Conservation (phyloP, 192 early-diverging fungal species). For the Irineochytrium annulatum region DNA sequence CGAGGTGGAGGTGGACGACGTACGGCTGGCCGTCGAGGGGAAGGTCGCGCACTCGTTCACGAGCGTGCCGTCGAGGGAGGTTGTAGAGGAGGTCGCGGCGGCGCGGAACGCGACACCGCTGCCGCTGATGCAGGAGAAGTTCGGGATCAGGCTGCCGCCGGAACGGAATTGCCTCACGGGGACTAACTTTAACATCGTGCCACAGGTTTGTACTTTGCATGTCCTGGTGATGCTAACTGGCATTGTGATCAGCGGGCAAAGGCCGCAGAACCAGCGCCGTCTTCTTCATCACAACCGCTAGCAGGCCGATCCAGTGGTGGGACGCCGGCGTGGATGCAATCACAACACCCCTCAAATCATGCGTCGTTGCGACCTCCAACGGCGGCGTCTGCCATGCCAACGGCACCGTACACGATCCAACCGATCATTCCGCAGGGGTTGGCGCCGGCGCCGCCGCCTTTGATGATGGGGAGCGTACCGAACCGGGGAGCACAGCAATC, state of each 20-base stretch:
- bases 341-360: neutral
- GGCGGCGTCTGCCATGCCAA: neutral
- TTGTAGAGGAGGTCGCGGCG: conserved; percentile 40
- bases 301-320: neutral
- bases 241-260: neutral
- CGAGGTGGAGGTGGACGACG: conserved; percentile 80
- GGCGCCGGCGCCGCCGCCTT: neutral
- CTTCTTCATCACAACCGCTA: too few species aligned
- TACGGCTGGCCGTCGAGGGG: conserved; percentile 88
- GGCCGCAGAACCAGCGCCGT: neutral
- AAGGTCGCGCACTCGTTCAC: conserved; percentile 89
- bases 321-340: neutral
- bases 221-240: neutral
- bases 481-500: too few species aligned
- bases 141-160: conserved; percentile 50
- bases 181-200: conserved; percentile 45
- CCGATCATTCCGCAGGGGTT: neutral
- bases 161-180: conserved; percentile 49
- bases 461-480: neutral
- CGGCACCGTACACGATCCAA: neutral
- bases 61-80: conserved; percentile 81
- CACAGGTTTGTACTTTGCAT: conserved; percentile 5
- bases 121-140: conserved; percentile 48
- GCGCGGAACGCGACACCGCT: conserved; percentile 47
- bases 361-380: neutral